Evolutionary conservation across 257 asterid genomes (phyloP).

Genomic region (Solanum sparsipilum): DNA sequence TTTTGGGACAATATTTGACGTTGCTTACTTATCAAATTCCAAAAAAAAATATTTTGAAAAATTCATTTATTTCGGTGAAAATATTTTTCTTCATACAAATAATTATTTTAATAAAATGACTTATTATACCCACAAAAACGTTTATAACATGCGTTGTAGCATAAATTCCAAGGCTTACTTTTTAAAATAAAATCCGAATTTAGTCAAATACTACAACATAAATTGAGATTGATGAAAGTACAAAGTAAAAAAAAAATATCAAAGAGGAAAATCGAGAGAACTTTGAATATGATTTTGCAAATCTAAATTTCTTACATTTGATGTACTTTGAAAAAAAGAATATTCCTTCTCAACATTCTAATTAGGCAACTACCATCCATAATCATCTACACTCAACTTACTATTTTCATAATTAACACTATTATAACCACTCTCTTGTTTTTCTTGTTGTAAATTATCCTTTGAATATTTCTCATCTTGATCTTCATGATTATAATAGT

Average conservation of each 20-base stretch:
- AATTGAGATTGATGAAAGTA: background rate
- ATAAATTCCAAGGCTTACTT: background rate
- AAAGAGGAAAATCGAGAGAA: background rate
- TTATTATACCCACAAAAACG: background rate
- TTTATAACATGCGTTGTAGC: background rate
- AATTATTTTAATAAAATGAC: background rate
- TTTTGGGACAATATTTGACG: background rate
- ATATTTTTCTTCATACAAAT: background rate
- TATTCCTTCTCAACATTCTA: background rate
- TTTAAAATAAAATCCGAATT: fast-evolving
- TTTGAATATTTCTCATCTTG: background rate
- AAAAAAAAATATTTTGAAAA: background rate
- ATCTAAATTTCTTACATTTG: background rate
- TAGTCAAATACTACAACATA: background rate
- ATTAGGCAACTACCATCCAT: background rate
- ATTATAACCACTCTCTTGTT: background rate
- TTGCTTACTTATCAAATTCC: background rate
- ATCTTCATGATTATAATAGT: background rate
- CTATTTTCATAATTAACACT: background rate
- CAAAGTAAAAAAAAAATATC: background rate
- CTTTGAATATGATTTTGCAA: background rate
- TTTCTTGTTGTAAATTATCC: background rate
- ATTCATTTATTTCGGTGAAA: background rate
- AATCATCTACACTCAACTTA: background rate
- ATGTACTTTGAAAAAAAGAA: background rate